Evolutionary conservation across 2,329 filamentous ascomycete genomes (phyloP).

Genomic region (Hymenoscyphus linearis): DNA sequence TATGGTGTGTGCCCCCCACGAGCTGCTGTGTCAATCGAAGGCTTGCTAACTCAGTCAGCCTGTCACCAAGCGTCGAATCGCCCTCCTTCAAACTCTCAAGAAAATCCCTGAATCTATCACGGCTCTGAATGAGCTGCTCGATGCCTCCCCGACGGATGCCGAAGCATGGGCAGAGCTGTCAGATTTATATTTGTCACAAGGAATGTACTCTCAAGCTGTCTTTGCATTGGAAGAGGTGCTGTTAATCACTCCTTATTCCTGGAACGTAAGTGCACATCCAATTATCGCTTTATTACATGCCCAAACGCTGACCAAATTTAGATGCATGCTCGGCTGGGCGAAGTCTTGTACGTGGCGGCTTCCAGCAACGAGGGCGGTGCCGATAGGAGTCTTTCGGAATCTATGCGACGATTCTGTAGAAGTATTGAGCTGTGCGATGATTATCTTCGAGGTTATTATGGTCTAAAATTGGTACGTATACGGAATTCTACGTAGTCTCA

Average conservation of each 20-base stretch:
- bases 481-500: not conserved
- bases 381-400: slow-evolving; percentile 58
- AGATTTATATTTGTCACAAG: slow-evolving; percentile 78
- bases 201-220: slow-evolving; percentile 74
- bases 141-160: slow-evolving; percentile 80
- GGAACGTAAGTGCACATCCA: slow-evolving; percentile 64
- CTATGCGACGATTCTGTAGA: slow-evolving; percentile 38
- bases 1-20: slow-evolving; percentile 52
- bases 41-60: slow-evolving; percentile 49
- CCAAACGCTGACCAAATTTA: slow-evolving; percentile 34
- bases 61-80: slow-evolving; percentile 77
- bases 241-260: slow-evolving; percentile 81
- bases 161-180: slow-evolving; percentile 92
- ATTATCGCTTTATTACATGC: not conserved
- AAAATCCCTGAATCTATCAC: slow-evolving; percentile 67
- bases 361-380: slow-evolving; percentile 37
- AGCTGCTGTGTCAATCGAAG: slow-evolving; percentile 2
- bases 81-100: slow-evolving; percentile 70
- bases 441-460: slow-evolving; percentile 89
- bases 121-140: slow-evolving; percentile 68
- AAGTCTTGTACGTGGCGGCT: slow-evolving; percentile 70
- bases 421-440: slow-evolving; percentile 91
- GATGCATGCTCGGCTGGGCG: slow-evolving; percentile 83
- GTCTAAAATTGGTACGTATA: slow-evolving; percentile 67
- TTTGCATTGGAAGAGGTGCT: slow-evolving; percentile 89